These are phyloP conservation scores for Ophiocordyceps sinensis DNA, from an alignment of 2,329 filamentous ascomycete genomes.

Conservation along the genomic window DNA sequence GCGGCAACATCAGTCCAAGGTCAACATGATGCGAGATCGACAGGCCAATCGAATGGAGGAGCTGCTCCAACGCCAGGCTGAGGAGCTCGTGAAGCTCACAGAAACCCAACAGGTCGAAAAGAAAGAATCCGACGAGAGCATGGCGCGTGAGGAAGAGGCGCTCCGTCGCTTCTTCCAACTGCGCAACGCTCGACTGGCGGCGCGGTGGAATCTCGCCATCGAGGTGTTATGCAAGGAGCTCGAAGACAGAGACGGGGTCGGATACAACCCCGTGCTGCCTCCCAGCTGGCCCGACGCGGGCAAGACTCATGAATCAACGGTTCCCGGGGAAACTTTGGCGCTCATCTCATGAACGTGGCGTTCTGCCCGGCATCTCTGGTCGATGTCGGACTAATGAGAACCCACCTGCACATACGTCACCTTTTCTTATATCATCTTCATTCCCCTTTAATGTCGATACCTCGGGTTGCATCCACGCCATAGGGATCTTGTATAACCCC, in stretches of 20 bases:
- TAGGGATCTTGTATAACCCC: neutral
- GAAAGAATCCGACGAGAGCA: slow-evolving; percentile 30
- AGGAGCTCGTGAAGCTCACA: slow-evolving; percentile 31
- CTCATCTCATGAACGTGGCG: neutral
- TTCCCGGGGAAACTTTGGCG: neutral
- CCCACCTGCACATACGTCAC: neutral
- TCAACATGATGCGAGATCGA: slow-evolving; percentile 51
- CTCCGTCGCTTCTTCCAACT: slow-evolving; percentile 28
- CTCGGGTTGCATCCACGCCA: neutral
- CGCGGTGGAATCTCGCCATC: slow-evolving; percentile 37
- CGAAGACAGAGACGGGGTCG: slow-evolving; percentile 26
- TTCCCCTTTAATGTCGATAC: neutral
- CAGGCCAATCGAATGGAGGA: slow-evolving; percentile 49
- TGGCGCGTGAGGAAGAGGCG: slow-evolving; percentile 33
- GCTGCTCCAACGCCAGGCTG: slow-evolving; percentile 37
- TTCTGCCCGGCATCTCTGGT: neutral
- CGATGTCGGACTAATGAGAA: neutral
- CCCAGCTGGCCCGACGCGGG: slow-evolving; percentile 15
- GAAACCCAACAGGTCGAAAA: slow-evolving; percentile 32
- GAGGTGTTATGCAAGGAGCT: slow-evolving; percentile 39
- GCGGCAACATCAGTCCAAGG: slow-evolving; percentile 42
- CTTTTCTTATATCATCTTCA: neutral
- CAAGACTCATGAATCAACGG: neutral
- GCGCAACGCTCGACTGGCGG: slow-evolving; percentile 28
- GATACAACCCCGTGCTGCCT: slow-evolving; percentile 22